Conservation (phyloP, 2,329 filamentous ascomycete genomes). For the Botryotinia convoluta region DNA sequence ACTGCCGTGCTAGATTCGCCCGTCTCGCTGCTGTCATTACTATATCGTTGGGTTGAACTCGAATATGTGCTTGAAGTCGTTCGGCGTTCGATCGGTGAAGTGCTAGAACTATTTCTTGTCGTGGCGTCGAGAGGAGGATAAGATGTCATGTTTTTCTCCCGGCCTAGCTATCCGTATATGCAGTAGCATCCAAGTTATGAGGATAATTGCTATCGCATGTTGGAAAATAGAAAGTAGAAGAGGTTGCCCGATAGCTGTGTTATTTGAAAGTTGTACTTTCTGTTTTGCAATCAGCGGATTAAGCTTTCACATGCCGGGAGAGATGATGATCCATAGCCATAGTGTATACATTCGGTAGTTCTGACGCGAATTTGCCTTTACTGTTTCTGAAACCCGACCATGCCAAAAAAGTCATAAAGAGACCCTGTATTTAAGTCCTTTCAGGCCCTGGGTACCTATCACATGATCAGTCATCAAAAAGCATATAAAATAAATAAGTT, state of each 20-base stretch:
- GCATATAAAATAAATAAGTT: neutral
- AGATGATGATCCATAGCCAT: constrained; percentile 9
- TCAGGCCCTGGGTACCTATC: neutral
- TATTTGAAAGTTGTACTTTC: neutral
- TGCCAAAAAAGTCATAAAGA: constrained; percentile 2
- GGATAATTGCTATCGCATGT: constrained; percentile 22
- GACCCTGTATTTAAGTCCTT: neutral
- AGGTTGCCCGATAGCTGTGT: neutral
- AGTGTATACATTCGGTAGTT: constrained; percentile 3
- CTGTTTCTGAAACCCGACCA: constrained; percentile 3
- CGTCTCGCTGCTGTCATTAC: constrained; percentile 44
- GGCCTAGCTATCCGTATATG: constrained; percentile 18
- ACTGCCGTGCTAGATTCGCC: constrained; percentile 46
- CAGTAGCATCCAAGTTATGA: constrained; percentile 21
- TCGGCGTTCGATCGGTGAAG: constrained; percentile 28
- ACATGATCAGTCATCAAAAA: neutral
- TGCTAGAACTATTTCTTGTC: constrained; percentile 31
- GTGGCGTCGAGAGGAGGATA: constrained; percentile 22
- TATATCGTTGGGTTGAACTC: constrained; percentile 34
- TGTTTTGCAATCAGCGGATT: constrained; percentile 6
- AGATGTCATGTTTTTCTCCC: constrained; percentile 32
- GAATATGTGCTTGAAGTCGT: constrained; percentile 30
- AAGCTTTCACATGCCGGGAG: constrained; percentile 10
- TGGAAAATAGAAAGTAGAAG: neutral
- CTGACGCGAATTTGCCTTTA: constrained; percentile 8